Percentiles rank a stretch among this genome's conserved stretches.
These are phyloP conservation scores for Hsuehochloa calcarea DNA, from an alignment of 176 grass and related monocot species.

Conservation along the genomic window DNA sequence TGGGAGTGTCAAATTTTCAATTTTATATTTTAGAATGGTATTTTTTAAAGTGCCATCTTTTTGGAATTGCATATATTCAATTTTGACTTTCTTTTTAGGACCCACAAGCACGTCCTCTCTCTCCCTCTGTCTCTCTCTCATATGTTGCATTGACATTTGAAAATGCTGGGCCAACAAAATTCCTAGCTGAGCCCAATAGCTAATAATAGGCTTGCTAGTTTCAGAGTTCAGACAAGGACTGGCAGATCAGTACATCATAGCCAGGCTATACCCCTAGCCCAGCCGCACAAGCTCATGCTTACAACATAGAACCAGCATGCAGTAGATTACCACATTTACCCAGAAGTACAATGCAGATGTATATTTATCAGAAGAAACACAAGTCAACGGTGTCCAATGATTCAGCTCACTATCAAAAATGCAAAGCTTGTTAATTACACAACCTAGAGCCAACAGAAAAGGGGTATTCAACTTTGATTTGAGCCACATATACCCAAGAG, in stretches of 20 bases:
- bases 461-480: background rate
- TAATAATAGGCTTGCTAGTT: background rate
- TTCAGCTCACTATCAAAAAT: constrained; percentile 12
- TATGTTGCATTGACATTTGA: background rate
- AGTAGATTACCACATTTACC: background rate
- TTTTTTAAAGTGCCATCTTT: too few relatives aligned
- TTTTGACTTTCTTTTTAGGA: too few relatives aligned
- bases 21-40: too few relatives aligned
- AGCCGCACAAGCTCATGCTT: background rate
- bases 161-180: background rate
- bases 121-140: too few relatives aligned
- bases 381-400: background rate
- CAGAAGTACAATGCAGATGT: background rate
- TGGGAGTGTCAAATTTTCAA: too few relatives aligned
- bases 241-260: background rate
- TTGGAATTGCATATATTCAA: too few relatives aligned
- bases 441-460: background rate
- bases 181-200: background rate
- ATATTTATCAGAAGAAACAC: background rate
- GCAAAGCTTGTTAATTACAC: constrained; percentile 31
- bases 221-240: background rate
- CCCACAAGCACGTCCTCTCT: background rate
- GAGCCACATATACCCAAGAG: background rate
- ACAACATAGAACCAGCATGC: background rate
- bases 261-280: background rate